These are phyloP conservation scores for Plasmopara halstedii DNA, from an alignment of 352 stramenopile genomes.

Conservation along the genomic window DNA sequence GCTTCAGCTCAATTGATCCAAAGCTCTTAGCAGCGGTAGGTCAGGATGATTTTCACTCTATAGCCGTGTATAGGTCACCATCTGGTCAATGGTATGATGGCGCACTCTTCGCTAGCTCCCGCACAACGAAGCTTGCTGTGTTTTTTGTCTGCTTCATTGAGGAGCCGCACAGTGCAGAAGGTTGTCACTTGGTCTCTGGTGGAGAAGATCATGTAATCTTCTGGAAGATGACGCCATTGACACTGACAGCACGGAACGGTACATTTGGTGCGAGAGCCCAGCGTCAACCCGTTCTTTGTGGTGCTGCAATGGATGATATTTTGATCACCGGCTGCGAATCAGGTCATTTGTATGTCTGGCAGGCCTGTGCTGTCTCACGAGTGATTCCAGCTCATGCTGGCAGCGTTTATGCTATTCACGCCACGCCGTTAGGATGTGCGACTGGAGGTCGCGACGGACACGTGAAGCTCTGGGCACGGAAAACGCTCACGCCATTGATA, in stretches of 20 bases:
- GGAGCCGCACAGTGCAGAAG: constrained; percentile 34
- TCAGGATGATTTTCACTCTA: constrained; percentile 68
- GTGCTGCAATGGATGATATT: constrained; percentile 38
- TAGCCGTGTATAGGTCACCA: constrained; percentile 56
- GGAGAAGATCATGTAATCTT: constrained; percentile 66
- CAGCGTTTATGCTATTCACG: constrained; percentile 58
- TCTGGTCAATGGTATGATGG: constrained; percentile 59
- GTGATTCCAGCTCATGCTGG: constrained; percentile 61
- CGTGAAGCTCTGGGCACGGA: constrained; percentile 61
- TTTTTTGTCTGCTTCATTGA: constrained; percentile 60
- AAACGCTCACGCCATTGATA: constrained; percentile 33
- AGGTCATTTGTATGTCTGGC: constrained; percentile 69
- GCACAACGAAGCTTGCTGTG: constrained; percentile 42
- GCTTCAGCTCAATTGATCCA: constrained; percentile 35
- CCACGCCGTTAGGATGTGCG: constrained; percentile 43
- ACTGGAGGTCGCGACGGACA: constrained; percentile 56
- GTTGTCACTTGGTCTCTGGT: constrained; percentile 50
- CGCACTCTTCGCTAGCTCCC: constrained; percentile 38
- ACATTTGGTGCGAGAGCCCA: constrained; percentile 57
- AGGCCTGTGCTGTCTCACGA: constrained; percentile 43
- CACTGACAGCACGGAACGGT: constrained; percentile 42
- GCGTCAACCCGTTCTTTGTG: constrained; percentile 51
- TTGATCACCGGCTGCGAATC: constrained; percentile 54
- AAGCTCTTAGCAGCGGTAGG: constrained; percentile 53
- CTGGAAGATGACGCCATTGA: constrained; percentile 49